Evolutionary conservation across 139 green algal species (phyloP).

Genomic region (Auxenochlorella pyrenoidosa): DNA sequence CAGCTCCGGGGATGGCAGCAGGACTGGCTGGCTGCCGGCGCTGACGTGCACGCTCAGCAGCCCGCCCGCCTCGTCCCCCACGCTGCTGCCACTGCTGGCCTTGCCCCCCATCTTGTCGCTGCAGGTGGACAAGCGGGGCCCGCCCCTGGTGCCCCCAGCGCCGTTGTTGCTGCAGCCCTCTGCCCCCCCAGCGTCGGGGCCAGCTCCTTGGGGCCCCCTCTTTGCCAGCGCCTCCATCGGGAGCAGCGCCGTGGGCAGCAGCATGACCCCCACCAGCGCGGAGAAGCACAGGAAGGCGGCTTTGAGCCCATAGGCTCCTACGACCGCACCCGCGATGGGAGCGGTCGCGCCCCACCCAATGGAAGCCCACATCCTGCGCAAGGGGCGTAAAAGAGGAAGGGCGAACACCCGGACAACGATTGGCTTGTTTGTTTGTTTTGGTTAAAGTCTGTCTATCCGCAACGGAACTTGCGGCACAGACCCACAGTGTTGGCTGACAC

Average conservation of each 20-base stretch:
- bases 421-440: no score
- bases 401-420: no score
- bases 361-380: conserved; percentile 5
- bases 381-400: no score
- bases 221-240: conserved; percentile 19
- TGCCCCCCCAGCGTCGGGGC: background rate
- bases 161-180: no score
- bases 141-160: background rate
- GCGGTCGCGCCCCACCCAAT: conserved; percentile 36
- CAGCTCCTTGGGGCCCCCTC: background rate
- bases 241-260: conserved; percentile 16
- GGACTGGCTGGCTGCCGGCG: background rate
- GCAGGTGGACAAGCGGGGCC: background rate
- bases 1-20: background rate
- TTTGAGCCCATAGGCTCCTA: conserved; percentile 8
- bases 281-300: conserved; percentile 27
- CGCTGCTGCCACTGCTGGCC: background rate
- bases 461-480: no score
- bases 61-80: background rate
- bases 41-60: conserved; percentile 2
- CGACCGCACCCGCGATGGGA: conserved; percentile 32
- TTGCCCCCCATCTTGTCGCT: background rate
- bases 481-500: no score
- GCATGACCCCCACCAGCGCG: background rate
- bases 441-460: no score